Evolutionary conservation across 176 grass and related monocot species (phyloP).

Genomic region (Canna indica): DNA sequence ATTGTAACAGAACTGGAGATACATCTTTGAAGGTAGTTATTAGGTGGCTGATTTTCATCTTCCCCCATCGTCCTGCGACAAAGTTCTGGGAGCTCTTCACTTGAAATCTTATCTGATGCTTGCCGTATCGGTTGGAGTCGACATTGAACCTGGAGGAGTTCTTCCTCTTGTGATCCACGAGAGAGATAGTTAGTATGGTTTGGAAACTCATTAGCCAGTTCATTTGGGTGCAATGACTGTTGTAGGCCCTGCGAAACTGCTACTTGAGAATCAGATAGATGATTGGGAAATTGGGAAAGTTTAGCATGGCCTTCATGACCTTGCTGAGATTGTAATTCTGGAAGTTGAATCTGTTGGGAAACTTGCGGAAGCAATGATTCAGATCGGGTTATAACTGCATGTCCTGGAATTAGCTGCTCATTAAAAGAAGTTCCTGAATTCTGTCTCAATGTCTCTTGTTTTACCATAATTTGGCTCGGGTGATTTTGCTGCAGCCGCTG

Average conservation of each 20-base stretch:
- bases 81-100: constrained; percentile 51
- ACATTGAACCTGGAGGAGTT: constrained; percentile 33
- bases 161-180: constrained; percentile 2
- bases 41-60: constrained; percentile 35
- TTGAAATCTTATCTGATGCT: constrained; percentile 32
- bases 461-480: constrained; percentile 3
- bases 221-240: background rate
- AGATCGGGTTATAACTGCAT: background rate
- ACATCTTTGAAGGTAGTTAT: constrained; percentile 30
- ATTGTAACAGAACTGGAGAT: constrained; percentile 20
- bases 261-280: background rate
- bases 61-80: constrained; percentile 41
- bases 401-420: background rate
- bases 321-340: constrained; percentile 9
- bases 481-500: background rate
- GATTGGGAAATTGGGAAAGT: background rate
- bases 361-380: background rate
- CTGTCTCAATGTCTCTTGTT: background rate
- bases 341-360: background rate
- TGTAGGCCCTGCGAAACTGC: constrained; percentile 4
- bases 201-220: background rate
- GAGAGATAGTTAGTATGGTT: background rate
- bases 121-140: constrained; percentile 35
- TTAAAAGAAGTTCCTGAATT: background rate
- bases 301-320: background rate